Evolutionary conservation across 441 rosid genomes (phyloP).

Genomic region (Adansonia madagascariensis): DNA sequence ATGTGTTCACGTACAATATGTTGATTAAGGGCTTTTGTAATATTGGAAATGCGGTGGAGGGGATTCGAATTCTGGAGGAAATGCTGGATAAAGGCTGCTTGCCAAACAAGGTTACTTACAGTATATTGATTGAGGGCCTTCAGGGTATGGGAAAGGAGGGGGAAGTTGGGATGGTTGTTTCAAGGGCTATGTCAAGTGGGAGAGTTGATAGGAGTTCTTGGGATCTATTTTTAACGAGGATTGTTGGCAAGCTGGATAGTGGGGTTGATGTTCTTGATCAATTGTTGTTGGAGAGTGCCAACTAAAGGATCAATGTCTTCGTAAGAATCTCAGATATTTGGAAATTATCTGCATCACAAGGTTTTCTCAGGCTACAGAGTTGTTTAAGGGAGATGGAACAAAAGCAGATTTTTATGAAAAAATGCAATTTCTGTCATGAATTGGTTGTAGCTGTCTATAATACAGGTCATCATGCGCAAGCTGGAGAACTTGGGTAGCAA

Average conservation of each 20-base stretch:
- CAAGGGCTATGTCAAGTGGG: constrained; percentile 51
- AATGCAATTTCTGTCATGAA: constrained; percentile 1
- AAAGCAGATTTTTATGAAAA: background rate
- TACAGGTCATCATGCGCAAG: background rate
- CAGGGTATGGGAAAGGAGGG: constrained; percentile 46
- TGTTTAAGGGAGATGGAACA: background rate
- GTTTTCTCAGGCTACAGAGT: background rate
- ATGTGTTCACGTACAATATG: constrained; percentile 73
- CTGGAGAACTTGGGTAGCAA: background rate
- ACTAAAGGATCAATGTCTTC: background rate
- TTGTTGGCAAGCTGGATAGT: constrained; percentile 45
- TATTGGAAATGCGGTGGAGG: constrained; percentile 67
- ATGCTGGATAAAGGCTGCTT: constrained; percentile 69
- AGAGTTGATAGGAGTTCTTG: constrained; percentile 56
- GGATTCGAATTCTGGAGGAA: constrained; percentile 68
- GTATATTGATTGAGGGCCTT: constrained; percentile 59
- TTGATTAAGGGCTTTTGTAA: constrained; percentile 69
- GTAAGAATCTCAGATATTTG: background rate
- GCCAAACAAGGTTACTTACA: constrained; percentile 60
- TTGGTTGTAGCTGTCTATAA: background rate
- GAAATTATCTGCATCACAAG: background rate
- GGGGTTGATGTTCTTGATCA: constrained; percentile 38
- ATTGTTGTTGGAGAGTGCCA: constrained; percentile 36
- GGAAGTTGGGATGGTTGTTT: constrained; percentile 51
- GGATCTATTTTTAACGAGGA: constrained; percentile 55